Percentiles rank a stretch among this genome's conserved stretches.
These are phyloP conservation scores for Fraxinus anomala DNA, from an alignment of 257 asterid species.

Conservation along the genomic window DNA sequence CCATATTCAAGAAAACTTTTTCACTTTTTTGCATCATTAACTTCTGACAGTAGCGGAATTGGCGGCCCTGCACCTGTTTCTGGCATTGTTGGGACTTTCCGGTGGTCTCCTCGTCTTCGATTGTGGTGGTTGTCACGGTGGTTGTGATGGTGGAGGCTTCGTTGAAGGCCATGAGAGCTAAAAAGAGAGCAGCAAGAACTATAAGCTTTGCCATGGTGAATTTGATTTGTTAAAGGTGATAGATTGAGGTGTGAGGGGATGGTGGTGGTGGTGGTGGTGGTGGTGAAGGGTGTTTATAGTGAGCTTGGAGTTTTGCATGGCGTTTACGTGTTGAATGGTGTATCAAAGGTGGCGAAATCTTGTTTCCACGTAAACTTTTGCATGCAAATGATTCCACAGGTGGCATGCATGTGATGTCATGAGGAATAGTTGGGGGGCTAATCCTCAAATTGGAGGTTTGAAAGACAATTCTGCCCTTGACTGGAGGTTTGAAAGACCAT, in stretches of 20 bases:
- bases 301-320: not conserved
- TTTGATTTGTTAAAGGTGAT: not conserved
- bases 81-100: not conserved
- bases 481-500: too few species aligned
- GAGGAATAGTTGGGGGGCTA: too few species aligned
- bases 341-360: not conserved
- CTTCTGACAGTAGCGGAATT: not conserved
- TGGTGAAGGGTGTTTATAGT: not conserved
- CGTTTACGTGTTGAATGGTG: not conserved
- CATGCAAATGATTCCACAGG: not conserved
- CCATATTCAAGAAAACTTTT: not conserved
- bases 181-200: not conserved
- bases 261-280: not conserved
- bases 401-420: not conserved
- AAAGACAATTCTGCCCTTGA: too few species aligned
- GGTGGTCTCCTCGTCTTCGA: not conserved
- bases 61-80: not conserved
- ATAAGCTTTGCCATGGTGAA: not conserved
- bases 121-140: not conserved
- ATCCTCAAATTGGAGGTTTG: too few species aligned
- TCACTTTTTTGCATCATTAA: not conserved
- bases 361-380: not conserved
- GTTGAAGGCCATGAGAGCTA: not conserved
- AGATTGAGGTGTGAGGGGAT: not conserved
- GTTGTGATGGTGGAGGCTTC: not conserved